A percentile compares a stretch with the other conserved stretches of the same genome.
Evolutionary conservation across 163 green algal genomes (phyloP).

Genomic region (Chlamydomonas reinhardtii): DNA sequence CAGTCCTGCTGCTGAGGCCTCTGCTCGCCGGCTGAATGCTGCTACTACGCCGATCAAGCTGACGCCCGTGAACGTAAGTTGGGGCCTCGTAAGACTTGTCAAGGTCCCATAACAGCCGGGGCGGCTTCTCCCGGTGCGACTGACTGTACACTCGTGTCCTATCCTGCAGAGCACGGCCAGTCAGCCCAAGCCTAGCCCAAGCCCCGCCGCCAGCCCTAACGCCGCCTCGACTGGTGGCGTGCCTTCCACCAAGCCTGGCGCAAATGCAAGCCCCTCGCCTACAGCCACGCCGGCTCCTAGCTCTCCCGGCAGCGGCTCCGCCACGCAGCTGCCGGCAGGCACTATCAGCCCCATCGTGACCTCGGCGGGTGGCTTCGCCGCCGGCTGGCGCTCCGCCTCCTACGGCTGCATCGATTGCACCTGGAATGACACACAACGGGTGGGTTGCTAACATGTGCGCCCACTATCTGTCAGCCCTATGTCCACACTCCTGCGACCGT

Average conservation of each 20-base stretch:
- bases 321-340: background rate
- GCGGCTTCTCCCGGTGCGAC: no score
- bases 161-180: background rate
- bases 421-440: constrained; percentile 33
- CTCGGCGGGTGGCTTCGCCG: background rate
- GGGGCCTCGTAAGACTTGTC: no score
- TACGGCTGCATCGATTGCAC: constrained; percentile 55
- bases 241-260: background rate
- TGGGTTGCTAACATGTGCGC: background rate
- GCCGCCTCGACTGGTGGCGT: background rate
- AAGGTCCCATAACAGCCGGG: no score
- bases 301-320: background rate
- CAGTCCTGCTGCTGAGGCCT: no score
- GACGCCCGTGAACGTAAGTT: no score
- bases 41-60: no score
- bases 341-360: constrained; percentile 18
- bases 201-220: background rate
- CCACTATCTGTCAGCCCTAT: background rate
- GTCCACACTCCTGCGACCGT: no score
- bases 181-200: background rate
- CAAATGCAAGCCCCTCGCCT: no score
- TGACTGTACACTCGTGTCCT: background rate
- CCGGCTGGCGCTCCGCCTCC: constrained; percentile 37
- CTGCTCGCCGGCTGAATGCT: no score
- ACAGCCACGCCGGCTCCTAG: background rate